A percentile compares a stretch with the other conserved stretches of the same genome.
Conservation (phyloP, 805 yeast species). For the Kockiozyma suomiensis region DNA sequence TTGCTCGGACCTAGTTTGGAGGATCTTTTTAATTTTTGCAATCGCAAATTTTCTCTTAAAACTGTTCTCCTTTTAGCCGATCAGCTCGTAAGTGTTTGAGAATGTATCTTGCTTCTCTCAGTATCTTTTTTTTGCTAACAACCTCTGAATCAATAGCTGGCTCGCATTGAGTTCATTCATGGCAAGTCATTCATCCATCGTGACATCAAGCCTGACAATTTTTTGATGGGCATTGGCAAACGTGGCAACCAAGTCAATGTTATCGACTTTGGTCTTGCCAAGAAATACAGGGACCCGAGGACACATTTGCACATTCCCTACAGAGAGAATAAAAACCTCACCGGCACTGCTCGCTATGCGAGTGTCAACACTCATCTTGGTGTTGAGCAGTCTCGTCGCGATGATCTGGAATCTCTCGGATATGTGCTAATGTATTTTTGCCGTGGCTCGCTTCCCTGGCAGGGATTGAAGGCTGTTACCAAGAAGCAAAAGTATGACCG, state of each 20-base stretch:
- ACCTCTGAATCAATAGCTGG: slow-evolving; percentile 50
- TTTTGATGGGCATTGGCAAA: slow-evolving; percentile 85
- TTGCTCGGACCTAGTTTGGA: slow-evolving; percentile 93
- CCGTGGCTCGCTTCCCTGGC: slow-evolving; percentile 98
- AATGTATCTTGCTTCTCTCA: no score
- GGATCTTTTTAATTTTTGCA: slow-evolving; percentile 94
- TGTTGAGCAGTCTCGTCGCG: slow-evolving; percentile 94
- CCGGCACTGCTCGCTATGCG: slow-evolving; percentile 98
- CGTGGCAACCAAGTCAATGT: slow-evolving; percentile 95
- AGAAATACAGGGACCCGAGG: slow-evolving; percentile 91
- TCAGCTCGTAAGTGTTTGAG: slow-evolving; percentile 63
- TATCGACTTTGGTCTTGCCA: slow-evolving; percentile 91
- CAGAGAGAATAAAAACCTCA: slow-evolving; percentile 91
- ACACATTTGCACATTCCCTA: slow-evolving; percentile 94
- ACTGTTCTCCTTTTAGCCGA: slow-evolving; percentile 92
- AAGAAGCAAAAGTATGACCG: slow-evolving; percentile 97
- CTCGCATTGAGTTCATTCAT: slow-evolving; percentile 93
- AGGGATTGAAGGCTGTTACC: slow-evolving; percentile 94
- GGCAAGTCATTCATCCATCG: slow-evolving; percentile 89
- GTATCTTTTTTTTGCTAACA: no score
- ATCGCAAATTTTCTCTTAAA: slow-evolving; percentile 87
- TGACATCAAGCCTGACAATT: slow-evolving; percentile 82
- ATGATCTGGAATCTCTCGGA: slow-evolving; percentile 92
- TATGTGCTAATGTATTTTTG: slow-evolving; percentile 93
- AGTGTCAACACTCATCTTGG: slow-evolving; percentile 95